phyloP scores from a whole-genome alignment of 805 yeast species.

The Isabelozyma rhagii region DNA sequence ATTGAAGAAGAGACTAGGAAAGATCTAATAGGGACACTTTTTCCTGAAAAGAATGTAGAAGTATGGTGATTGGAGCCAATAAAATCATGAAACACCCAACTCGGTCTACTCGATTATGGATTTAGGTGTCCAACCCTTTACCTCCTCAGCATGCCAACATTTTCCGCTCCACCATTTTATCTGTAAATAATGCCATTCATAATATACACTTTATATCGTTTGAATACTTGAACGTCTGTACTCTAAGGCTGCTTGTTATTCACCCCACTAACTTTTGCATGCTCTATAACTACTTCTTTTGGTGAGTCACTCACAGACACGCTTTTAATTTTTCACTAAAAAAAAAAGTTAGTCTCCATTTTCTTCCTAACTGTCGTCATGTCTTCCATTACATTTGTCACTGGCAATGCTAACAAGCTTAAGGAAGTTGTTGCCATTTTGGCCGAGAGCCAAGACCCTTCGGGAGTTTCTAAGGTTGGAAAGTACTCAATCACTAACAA shows the following conservation, averaged over 20 bases:
- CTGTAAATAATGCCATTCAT: background rate
- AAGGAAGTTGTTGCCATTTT: slow-evolving; percentile 80
- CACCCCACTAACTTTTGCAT: too few relatives aligned
- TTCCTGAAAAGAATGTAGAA: too few relatives aligned
- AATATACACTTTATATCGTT: background rate
- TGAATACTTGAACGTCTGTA: too few relatives aligned
- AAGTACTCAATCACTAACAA: slow-evolving; percentile 54
- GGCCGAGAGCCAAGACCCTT: slow-evolving; percentile 18
- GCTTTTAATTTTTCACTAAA: too few relatives aligned
- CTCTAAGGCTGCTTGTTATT: too few relatives aligned
- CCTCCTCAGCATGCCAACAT: too few relatives aligned
- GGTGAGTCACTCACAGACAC: too few relatives aligned
- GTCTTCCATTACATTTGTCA: slow-evolving; percentile 59
- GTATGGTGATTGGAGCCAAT: too few relatives aligned
- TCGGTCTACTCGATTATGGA: too few relatives aligned
- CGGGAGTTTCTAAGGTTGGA: slow-evolving; percentile 39
- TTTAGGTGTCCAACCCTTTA: too few relatives aligned
- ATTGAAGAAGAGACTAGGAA: slow-evolving; percentile 65
- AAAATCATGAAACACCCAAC: too few relatives aligned
- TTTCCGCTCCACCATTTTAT: background rate
- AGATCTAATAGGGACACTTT: slow-evolving; percentile 16
- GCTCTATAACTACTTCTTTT: too few relatives aligned
- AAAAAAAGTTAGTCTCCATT: background rate
- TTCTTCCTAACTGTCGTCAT: background rate
- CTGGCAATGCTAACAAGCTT: slow-evolving; percentile 87